Base-by-base conservation (phyloP, 2,329 filamentous ascomycete genomes). In the Cordyceps fumosorosea region DNA sequence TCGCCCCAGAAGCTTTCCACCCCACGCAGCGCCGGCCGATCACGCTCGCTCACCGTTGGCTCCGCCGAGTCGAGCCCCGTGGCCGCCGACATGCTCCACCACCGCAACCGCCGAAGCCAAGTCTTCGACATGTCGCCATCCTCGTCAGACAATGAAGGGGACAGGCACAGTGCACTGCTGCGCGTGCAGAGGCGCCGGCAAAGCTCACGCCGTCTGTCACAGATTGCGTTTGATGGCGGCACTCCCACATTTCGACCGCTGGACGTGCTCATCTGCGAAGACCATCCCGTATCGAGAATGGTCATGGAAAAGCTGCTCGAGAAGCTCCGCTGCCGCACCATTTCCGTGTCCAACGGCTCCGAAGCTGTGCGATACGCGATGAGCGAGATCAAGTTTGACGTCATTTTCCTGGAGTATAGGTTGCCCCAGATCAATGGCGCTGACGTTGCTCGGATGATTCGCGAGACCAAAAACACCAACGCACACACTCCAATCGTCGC, bases 241-340 rank as follows among this genome's bases (percentile, higher is more conserved):
- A 45, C 54, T 0, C 95, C 95, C 3, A 84, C 88, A 42, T 99
- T 97, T 76, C 85, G 95, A 34, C 92, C 95, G 2, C 77, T 99
- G 57, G 95, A 99, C 74, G 89, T 99, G 6, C 81, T 99, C 57
- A 96, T 99, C 57, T 98, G 95, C 72, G 95, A 99, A 76, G 95
- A 99, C 70, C 95, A 99, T 73, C 95, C 95, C 0, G 93, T 99
- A 4, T 96, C 95, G 6, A 86, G 93, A 24, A 87, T 99, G 79
- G 93, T 99, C n/a, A 98, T 99, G 93, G 95, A 99, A 72, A 95
- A 96, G 69, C 79, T 99, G 8, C 82, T 99, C 58, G 95, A 99
- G 74, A 99, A 98, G 76, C 80, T 98, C 42, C 89, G 91, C 42
- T 99, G 95, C 70, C 90, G 95, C 48, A 97, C 93, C 10, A 95